These are phyloP conservation scores for Seiridium unicorne DNA, from an alignment of 2,329 filamentous ascomycete species.

Conservation along the genomic window DNA sequence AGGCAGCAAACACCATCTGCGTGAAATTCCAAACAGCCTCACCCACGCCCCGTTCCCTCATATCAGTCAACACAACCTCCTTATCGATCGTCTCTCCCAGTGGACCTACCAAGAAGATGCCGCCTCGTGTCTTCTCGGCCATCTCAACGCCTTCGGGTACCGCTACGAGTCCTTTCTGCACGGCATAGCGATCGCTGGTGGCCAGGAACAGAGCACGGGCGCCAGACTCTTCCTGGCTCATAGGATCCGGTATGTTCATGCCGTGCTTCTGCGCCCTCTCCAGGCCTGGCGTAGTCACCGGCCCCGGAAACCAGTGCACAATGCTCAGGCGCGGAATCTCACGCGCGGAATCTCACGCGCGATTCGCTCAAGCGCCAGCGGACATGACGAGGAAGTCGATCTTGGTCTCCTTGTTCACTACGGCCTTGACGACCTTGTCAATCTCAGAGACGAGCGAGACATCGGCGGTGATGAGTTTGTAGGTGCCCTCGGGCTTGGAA, in stretches of 20 bases:
- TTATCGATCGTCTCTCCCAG: slow-evolving; percentile 3
- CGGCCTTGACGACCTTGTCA: slow-evolving; percentile 27
- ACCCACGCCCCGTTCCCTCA: slow-evolving; percentile 6
- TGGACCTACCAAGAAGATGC: slow-evolving; percentile 7
- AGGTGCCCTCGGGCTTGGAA: slow-evolving; percentile 15
- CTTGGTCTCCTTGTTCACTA: slow-evolving; percentile 23
- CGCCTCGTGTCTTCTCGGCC: not conserved
- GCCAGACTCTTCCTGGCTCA: slow-evolving; percentile 6
- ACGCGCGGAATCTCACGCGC: no score
- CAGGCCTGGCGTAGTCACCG: slow-evolving; percentile 16
- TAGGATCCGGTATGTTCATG: not conserved
- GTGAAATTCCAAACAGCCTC: slow-evolving; percentile 7
- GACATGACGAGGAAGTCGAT: slow-evolving; percentile 38
- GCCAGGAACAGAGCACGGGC: slow-evolving; percentile 5
- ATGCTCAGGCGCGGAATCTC: slow-evolving; percentile 33
- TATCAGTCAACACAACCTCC: slow-evolving; percentile 1
- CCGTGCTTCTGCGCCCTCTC: not conserved
- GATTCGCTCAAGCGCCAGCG: slow-evolving; percentile 40
- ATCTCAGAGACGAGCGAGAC: slow-evolving; percentile 32
- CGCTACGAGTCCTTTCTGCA: not conserved
- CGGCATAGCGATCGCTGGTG: slow-evolving; percentile 4
- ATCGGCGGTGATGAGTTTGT: slow-evolving; percentile 26
- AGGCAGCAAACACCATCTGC: not conserved
- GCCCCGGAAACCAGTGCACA: slow-evolving; percentile 30
- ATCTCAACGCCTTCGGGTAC: not conserved